Base-by-base conservation (phyloP, 768 basidiomycete species). In the Boletus rubescentipes region DNA sequence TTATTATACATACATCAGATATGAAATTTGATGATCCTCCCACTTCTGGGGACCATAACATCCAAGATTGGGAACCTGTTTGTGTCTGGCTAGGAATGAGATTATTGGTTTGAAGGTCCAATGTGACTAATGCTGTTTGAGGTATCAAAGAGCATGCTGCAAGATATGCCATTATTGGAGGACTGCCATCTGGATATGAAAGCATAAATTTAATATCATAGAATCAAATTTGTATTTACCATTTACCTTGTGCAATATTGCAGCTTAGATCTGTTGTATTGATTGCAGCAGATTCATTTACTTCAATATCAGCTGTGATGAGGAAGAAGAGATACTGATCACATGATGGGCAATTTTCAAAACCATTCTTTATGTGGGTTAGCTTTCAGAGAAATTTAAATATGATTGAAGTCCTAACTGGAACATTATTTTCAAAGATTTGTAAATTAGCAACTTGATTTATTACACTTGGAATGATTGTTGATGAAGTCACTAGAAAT, bases 121-220 rank as follows among this genome's bases (percentile, higher is more conserved):
- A 18, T 3, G n/a, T 55, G 8, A 23, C 40, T 20, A 20, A 16
- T 15, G 3, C 20, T 7, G 39, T 9, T 23, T 47, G n/a, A 26
- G 56, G 20, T 14, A 29, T 8, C 14, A 61, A 10, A 14, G 34
- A 51, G 15, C 60, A 61, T 15, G 50, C 54, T 30, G 60, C 54
- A 30, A 61, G 3, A 34, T 53, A 53, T 8, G 21, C 18, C 16
- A 21, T 41, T 4, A 58, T 9, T 35, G 43, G 29, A 16, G 26
- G 26, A 14, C 16, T 14, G 29, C 23, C 41, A 23, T 42, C 41
- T 42, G 23, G 4, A 16, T 16, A 34, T 12, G 20, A 20, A 38
- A 12, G 7, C 36, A 8, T 11, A 5, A 18, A 5, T 2, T 20
- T 1, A 20, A 16, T 29, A 43, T 2, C 1, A 29, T 29, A 21